Evolutionary conservation across 2,329 filamentous ascomycete species (phyloP), one percentile per base, ranked within the genome.

Genomic region (Elsinoe arachidis): DNA sequence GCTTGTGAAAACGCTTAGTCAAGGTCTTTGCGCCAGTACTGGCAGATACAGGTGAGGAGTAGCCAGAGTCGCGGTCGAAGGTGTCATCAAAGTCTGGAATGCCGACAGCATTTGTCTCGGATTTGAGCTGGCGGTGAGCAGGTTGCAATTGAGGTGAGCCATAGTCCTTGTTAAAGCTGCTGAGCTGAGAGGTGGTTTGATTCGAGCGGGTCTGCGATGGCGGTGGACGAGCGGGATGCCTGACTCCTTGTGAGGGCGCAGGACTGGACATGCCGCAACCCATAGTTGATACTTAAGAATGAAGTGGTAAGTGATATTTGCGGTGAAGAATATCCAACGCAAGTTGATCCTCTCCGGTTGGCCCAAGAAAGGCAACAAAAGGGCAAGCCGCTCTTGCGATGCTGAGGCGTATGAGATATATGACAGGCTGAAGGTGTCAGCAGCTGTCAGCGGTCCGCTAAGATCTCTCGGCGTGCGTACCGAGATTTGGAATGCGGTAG

Each of bases 41-140:
- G 3, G 33, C 6, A 35, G 49, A 35, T 2, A 53, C 49, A 5
- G 49, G 49, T 38, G 49, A 53, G 5, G 49, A 53, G 17, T 53
- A 53, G 33, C 49, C 49, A 39, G 49, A 53, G 49, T 53, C 49
- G 30, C 49, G 33, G n/a, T 53, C 49, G 30, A 53, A 53, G 33
- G 19, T 39, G 34, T 53, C 49, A 12, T 53, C 49, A 39, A 53
- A 37, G 49, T 53, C 49, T 14, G 49, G 35, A 12, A 26, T 53
- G 30, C 33, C 49, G 14, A 37, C 34, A 15, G 49, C 15, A 23
- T 15, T 19, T 14, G 17, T 53, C 46, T 51, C 46, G 15, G 46
- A 51, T 26, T 35, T 51, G 46, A 51, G 46, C 26, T 51, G 46
- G 15, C 46, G 46, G 34, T 26, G 46, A 11, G 26, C 46, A 17